Evolutionary conservation across 2,329 filamentous ascomycete species (phyloP), one percentile per base, ranked within the genome.

Genomic region (Microcyclospora pomicola): DNA sequence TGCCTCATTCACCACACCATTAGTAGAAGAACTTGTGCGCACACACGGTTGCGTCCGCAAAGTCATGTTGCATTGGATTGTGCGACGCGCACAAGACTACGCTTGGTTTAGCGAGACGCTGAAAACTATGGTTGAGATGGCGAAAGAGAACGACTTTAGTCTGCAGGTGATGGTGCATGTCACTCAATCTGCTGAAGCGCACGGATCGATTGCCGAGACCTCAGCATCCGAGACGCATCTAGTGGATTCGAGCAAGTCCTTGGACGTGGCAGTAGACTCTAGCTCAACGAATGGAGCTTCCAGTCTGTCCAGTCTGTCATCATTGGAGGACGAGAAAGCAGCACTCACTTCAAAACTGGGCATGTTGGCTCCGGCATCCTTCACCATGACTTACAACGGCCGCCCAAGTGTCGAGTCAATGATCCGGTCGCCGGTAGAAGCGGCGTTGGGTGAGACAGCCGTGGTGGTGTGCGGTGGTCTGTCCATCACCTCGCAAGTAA

Each of bases 401-500:
- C 65, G 75, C 4, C 75, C 75, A 0, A 57, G 65, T 15, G 57
- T 68, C 3, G 59, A 59, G 13, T 61, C 59, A 12, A 63, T 78
- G 38, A 71, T 79, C 15, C 62, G 68, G 19, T 65, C 65, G 34
- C 61, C 66, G 1, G 60, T 80, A 0, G 75, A 80, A 52, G 61
- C 66, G 34, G 75, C 75, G 0, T 53, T 66, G 10, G 76, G 77
- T 2, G 76, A 81, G 55, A 75, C 67, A 27, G 74, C 70, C 0
- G 71, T 80, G 0, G 68, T 77, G 2, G 74, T 73, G 0, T 80
- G 77, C 49, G 76, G 76, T 11, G 73, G 73, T 0, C 52, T 58
- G 1, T 67, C 70, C 0, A 51, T 80, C 34, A 66, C 70, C 3
- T 63, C 67, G n/a, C 65, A 71, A 43, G 69, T 74, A 5, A 65